Base-by-base conservation (phyloP, 306 rosid species). In the Castanospermum australe region DNA sequence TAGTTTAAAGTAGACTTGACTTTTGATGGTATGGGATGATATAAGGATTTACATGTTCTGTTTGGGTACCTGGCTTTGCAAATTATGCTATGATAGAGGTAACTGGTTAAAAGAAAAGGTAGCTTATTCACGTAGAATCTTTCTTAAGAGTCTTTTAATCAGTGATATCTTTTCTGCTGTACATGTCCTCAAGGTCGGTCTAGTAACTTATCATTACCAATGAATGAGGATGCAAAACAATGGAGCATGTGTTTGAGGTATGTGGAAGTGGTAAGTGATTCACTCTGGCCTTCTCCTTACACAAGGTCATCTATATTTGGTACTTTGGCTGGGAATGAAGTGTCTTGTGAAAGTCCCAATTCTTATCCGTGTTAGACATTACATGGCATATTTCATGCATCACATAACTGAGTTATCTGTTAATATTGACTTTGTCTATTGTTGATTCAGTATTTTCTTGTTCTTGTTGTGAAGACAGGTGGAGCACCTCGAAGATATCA, bases 391-490 rank as follows among this genome's bases (percentile, higher is more conserved):
- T 17, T 50, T 20, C 17, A 56, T 50, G 39, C 70, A 45, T 54
- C 41, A 71, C 60, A 50, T 42, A 24, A 8, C 10, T 11, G 11
- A n/a, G 21, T 28, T 59, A 2, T 17, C 17, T 30, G 45, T 45
- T 8, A 69, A n/a, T 24, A 39, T 0, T 2, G 6, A 21, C 52
- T 28, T 15, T n/a, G 13, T 25, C 64, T 67, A 22, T 47, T 35
- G 28, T 25, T 75, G 70, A 79, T 51, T 22, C 33, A 14, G 12
- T 30, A 2, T 8, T 59, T 38, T 41, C 51, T 63, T 28, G 60
- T 59, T 78, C 33, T 62, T 72, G 75, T 65, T 75, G 25, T 83
- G 85, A 86, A 90, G 95, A 84, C 90, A 85, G 87, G 84, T 21
- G 81, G 91, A 79, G 8, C 81, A 17, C 42, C 85, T 22, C 22